Percentiles rank a stretch among this genome's conserved stretches.
These are phyloP conservation scores for Solanum chmielewskii DNA, from an alignment of 257 asterid genomes.

Conservation along the genomic window DNA sequence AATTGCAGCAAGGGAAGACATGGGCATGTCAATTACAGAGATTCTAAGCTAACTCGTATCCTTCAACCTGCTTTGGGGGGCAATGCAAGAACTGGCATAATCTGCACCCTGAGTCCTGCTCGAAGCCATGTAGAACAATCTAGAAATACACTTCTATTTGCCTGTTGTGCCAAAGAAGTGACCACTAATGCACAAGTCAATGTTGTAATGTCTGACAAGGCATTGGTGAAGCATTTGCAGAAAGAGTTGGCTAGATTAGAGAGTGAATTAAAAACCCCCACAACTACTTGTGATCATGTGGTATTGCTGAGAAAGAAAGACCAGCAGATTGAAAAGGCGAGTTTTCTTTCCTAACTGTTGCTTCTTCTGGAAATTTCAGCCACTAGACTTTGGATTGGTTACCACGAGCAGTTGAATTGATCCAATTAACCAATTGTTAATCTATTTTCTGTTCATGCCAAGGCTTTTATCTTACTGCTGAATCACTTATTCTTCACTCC, in stretches of 20 bases:
- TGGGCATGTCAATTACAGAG: constrained; percentile 91
- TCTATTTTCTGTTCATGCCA: neutral
- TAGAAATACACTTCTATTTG: constrained; percentile 90
- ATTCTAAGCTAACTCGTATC: constrained; percentile 94
- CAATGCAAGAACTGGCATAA: constrained; percentile 96
- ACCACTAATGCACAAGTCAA: constrained; percentile 96
- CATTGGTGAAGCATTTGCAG: constrained; percentile 96
- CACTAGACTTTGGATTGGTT: neutral
- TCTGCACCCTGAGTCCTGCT: constrained; percentile 95
- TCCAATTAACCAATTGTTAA: neutral
- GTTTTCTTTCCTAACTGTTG: neutral
- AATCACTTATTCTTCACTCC: neutral
- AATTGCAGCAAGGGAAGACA: constrained; percentile 93
- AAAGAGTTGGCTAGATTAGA: constrained; percentile 95
- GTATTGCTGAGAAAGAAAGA: constrained; percentile 77
- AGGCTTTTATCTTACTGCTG: neutral
- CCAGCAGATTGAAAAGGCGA: constrained; percentile 78
- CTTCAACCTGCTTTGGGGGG: constrained; percentile 98
- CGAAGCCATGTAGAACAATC: constrained; percentile 98
- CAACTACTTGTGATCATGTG: constrained; percentile 57
- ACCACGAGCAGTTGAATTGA: neutral
- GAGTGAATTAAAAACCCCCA: constrained; percentile 76
- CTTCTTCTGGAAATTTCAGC: neutral
- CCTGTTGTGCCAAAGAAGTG: constrained; percentile 97
- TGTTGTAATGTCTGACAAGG: constrained; percentile 99